These are phyloP conservation scores for Talaromyces piceae DNA, from an alignment of 2,329 filamentous ascomycete species.

Conservation along the genomic window DNA sequence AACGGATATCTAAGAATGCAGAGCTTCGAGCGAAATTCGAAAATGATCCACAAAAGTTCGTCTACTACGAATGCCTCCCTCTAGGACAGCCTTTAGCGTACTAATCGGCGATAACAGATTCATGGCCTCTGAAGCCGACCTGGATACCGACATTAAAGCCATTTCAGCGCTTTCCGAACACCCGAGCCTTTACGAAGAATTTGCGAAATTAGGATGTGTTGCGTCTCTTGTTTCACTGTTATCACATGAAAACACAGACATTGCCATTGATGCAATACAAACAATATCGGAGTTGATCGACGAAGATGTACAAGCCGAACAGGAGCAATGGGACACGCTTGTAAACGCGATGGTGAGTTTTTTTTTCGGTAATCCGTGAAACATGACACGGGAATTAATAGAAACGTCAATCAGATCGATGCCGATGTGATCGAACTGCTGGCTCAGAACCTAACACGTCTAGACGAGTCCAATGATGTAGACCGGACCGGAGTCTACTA, in stretches of 20 bases:
- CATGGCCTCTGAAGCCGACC: constrained; percentile 77
- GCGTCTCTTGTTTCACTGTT: constrained; percentile 71
- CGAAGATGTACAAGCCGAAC: constrained; percentile 76
- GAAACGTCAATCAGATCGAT: constrained; percentile 27
- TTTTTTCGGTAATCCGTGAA: not conserved
- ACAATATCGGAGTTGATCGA: constrained; percentile 87
- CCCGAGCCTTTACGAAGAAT: constrained; percentile 71
- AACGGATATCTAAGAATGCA: constrained; percentile 82
- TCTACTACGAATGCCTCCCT: constrained; percentile 1
- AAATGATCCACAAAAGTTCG: constrained; percentile 63
- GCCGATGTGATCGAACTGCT: constrained; percentile 36
- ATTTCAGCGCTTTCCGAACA: constrained; percentile 84
- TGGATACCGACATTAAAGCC: constrained; percentile 80
- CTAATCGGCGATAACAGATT: constrained; percentile 40
- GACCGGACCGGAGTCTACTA: constrained; percentile 85
- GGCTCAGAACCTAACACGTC: constrained; percentile 57
- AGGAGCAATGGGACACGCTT: constrained; percentile 71
- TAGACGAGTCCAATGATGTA: constrained; percentile 65
- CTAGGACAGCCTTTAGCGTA: not conserved
- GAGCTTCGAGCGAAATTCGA: constrained; percentile 83
- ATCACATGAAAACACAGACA: constrained; percentile 94
- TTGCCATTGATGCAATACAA: constrained; percentile 84
- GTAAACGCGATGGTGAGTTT: constrained; percentile 51
- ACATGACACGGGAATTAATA: not conserved
- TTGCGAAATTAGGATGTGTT: constrained; percentile 66